Conservation (phyloP, 768 basidiomycete species). For the Pseudohyphozyma bogoriensis region DNA sequence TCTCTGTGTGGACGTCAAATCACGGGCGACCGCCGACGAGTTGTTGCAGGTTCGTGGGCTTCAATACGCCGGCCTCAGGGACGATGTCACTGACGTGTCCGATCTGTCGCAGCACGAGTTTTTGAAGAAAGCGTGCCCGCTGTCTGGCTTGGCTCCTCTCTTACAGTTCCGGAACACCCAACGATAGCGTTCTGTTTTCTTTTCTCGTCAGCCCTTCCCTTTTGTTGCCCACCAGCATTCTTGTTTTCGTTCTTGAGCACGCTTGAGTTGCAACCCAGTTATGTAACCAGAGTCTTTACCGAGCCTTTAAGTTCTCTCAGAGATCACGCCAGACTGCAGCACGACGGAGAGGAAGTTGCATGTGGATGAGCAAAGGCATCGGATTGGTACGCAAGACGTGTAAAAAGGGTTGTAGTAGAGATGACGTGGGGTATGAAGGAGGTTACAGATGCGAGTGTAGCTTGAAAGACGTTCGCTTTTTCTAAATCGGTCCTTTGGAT, state of each 20-base stretch:
- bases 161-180: conserved; percentile 44
- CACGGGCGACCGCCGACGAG: conserved; percentile 77
- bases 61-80: not conserved
- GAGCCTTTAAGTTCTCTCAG: no score
- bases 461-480: conserved; percentile 2
- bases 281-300: no score
- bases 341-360: no score
- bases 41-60: conserved; percentile 57
- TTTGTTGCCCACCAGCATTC: no score
- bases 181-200: not conserved
- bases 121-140: conserved; percentile 73
- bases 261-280: no score
- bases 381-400: not conserved
- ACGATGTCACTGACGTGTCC: not conserved
- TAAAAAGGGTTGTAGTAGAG: not conserved
- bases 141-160: conserved; percentile 72
- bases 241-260: no score
- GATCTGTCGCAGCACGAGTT: conserved; percentile 70
- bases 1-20: conserved; percentile 87
- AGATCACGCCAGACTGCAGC: no score
- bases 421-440: not conserved
- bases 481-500: conserved; percentile 1
- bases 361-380: no score
- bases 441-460: not conserved
- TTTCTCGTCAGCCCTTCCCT: no score